Base-by-base conservation (phyloP, 1,139 yeast species). In the Suhomyces terraborum region DNA sequence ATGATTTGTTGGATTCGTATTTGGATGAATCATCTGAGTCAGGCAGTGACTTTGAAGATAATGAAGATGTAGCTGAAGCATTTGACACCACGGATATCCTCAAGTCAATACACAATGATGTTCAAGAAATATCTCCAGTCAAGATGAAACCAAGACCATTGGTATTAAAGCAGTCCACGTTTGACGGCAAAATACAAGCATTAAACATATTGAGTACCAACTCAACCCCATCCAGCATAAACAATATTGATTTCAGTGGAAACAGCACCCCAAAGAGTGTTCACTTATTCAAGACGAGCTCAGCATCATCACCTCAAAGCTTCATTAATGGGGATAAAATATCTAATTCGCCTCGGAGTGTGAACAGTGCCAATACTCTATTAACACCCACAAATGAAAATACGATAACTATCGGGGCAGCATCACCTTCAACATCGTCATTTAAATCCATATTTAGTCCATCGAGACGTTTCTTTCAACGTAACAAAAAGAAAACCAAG, bases 1-100 rank as follows among this genome's bases (percentile, higher is more conserved):
- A 72, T 51, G 77, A 72, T 42, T 57, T 73, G 14, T 54, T 73
- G 25, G 76, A 72, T 48, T 67, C 74, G 24, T 72, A 73, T 48
- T 61, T 73, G 38, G 76, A 72, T 43, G 74, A 69, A 42, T 66
- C 72, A 8, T 66, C 71, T 8, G 46, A 51, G 6, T 55, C 66
- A 45, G 71, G 67, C 6, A 62, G 69, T 35, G 46, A 54, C 14
- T 55, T 58, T 14, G 64, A 57, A 10, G 69, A 59, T 12, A 55
- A 35, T 6, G 43, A 41, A 8, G 32, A 29, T 5, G 46, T 16
- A 53, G 20, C 24, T 8, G 18, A 13, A 12, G 32, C 9, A 4
- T 48, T 32, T n/a, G 48, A 47, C 20, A 47, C 46, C 7, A 20
- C 42, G 4, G 41, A 43, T 19, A 18, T 42, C 12, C 35, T 45